Conservation (phyloP, 169 alveolate species). For the Eimeria sp. region DNA sequence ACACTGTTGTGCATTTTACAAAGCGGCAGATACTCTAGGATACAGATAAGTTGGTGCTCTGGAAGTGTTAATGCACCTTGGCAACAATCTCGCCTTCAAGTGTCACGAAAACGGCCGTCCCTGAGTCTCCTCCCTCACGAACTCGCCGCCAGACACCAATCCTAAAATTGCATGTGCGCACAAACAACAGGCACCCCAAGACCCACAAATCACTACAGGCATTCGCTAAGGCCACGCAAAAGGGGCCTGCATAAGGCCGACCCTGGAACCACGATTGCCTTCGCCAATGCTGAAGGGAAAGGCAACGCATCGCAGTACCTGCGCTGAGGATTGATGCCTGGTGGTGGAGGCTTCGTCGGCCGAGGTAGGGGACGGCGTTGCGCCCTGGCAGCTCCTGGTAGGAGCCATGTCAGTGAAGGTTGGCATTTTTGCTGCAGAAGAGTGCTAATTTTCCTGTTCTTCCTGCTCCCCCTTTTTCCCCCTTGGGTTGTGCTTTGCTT, state of each 20-base stretch:
- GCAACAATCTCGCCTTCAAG: slow-evolving; percentile 57
- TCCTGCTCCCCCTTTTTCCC: slow-evolving; percentile 8
- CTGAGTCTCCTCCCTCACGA: slow-evolving; percentile 26
- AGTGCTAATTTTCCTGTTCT: neutral
- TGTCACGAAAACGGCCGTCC: slow-evolving; percentile 45
- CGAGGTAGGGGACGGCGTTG: slow-evolving; percentile 70
- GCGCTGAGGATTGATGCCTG: slow-evolving; percentile 61
- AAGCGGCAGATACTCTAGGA: neutral
- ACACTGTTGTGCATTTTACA: neutral
- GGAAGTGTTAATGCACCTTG: slow-evolving; percentile 32
- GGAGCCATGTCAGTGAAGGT: slow-evolving; percentile 76
- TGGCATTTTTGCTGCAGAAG: neutral
- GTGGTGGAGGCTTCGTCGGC: slow-evolving; percentile 73
- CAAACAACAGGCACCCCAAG: neutral
- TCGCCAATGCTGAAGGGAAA: neutral
- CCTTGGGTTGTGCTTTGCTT: neutral
- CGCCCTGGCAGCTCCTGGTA: slow-evolving; percentile 66
- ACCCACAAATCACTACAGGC: neutral
- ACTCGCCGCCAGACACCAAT: slow-evolving; percentile 67
- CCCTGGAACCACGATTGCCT: neutral
- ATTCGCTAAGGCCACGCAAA: neutral
- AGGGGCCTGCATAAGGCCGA: neutral
- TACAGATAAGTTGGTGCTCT: neutral
- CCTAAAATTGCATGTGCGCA: neutral
- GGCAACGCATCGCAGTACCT: slow-evolving; percentile 9